phyloP scores from a whole-genome alignment of 257 asterid species.

The Striga asiatica region DNA sequence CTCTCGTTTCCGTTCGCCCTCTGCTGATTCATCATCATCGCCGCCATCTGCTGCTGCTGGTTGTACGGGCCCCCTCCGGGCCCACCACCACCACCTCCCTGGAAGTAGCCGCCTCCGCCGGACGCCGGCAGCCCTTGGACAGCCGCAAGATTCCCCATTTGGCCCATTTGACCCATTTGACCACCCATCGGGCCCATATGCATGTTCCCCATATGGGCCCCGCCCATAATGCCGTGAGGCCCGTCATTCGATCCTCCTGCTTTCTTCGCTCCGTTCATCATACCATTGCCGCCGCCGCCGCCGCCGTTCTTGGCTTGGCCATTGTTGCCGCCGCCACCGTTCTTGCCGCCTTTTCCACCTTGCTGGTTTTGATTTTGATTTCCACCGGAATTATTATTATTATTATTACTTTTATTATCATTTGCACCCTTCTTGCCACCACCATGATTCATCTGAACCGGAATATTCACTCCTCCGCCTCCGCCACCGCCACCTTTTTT shows the following conservation, averaged over 20 bases:
- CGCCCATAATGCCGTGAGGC: slow-evolving; percentile 38
- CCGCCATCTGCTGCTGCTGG: slow-evolving; percentile 70
- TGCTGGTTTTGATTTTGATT: slow-evolving; percentile 24
- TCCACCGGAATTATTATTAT: slow-evolving; percentile 22
- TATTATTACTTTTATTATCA: slow-evolving; percentile 6
- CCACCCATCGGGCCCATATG: slow-evolving; percentile 40
- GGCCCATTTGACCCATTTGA: slow-evolving; percentile 52
- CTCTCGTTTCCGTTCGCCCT: slow-evolving; percentile 83
- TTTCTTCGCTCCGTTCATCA: slow-evolving; percentile 52
- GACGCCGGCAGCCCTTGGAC: slow-evolving; percentile 76
- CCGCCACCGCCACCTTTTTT: slow-evolving; percentile 14
- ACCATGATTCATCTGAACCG: slow-evolving; percentile 22
- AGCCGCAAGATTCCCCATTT: slow-evolving; percentile 44
- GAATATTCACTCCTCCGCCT: slow-evolving; percentile 19
- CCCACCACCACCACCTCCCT: slow-evolving; percentile 46
- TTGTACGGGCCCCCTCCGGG: slow-evolving; percentile 54
- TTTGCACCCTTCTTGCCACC: slow-evolving; percentile 41
- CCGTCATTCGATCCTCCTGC: slow-evolving; percentile 62
- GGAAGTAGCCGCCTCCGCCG: slow-evolving; percentile 32
- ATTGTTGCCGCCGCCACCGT: slow-evolving; percentile 17
- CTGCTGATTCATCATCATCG: slow-evolving; percentile 94
- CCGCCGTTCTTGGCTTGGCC: slow-evolving; percentile 21
- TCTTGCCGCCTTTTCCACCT: slow-evolving; percentile 37
- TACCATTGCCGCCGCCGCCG: slow-evolving; percentile 39
- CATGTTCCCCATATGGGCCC: slow-evolving; percentile 43